Conservation (phyloP, 352 stramenopile species). For the Pythium aristosporum region DNA sequence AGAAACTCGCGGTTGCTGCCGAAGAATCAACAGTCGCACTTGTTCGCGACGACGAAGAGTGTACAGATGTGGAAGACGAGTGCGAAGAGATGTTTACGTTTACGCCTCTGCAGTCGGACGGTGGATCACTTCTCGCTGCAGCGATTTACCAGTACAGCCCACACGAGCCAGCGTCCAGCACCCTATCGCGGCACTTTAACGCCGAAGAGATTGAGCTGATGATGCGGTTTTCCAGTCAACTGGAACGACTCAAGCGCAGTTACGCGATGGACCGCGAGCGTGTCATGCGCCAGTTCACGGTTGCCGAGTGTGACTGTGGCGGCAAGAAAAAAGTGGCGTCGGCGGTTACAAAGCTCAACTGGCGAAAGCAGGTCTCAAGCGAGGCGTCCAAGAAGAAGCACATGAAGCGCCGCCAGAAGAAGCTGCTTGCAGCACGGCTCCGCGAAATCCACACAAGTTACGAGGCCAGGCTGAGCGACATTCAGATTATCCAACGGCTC, state of each 20-base stretch:
- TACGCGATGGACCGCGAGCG: conserved; percentile 17
- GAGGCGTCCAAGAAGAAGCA: conserved; percentile 68
- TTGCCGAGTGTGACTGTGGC: conserved; percentile 17
- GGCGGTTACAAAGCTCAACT: conserved; percentile 34
- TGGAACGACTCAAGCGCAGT: conserved; percentile 12
- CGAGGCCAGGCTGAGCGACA: conserved; percentile 19
- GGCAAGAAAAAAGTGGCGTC: conserved; percentile 11
- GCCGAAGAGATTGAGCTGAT: conserved; percentile 18
- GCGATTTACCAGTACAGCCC: conserved; percentile 16
- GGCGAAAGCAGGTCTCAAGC: conserved; percentile 44
- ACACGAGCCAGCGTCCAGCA: no score
- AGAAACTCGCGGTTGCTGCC: conserved; percentile 2
- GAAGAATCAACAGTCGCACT: not conserved
- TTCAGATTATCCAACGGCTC: conserved; percentile 23
- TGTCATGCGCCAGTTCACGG: conserved; percentile 17
- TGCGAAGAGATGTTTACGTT: not conserved
- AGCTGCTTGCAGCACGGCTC: conserved; percentile 48
- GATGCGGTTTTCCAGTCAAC: conserved; percentile 22
- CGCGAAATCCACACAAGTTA: conserved; percentile 15
- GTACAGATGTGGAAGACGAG: conserved; percentile 20
- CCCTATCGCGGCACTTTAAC: not conserved
- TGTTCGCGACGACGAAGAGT: conserved; percentile 17
- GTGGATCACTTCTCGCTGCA: conserved; percentile 15
- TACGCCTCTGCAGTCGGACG: conserved; percentile 20
- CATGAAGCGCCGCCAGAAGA: conserved; percentile 70